phyloP scores from a whole-genome alignment of 768 basidiomycete genomes.

The Amanita jacksonii region DNA sequence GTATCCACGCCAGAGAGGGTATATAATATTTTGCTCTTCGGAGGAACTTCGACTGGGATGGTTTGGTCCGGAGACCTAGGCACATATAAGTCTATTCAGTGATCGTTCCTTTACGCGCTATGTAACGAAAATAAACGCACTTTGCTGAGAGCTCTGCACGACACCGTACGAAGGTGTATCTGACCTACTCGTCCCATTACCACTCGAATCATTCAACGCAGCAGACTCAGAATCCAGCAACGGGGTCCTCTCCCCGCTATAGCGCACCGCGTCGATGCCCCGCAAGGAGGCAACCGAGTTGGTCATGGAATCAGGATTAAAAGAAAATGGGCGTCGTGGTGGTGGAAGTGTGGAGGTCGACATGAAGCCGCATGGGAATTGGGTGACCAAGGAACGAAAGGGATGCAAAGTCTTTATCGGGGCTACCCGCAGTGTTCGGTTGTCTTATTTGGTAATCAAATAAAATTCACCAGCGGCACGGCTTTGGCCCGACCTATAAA shows the following conservation, averaged over 20 bases:
- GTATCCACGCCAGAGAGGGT: slow-evolving; percentile 73
- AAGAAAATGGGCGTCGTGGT: too few species aligned
- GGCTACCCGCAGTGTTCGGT: too few species aligned
- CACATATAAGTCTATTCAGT: neutral
- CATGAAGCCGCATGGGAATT: slow-evolving; percentile 4
- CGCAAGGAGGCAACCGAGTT: slow-evolving; percentile 25
- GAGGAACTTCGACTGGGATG: slow-evolving; percentile 21
- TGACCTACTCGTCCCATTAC: slow-evolving; percentile 6
- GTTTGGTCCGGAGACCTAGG: neutral
- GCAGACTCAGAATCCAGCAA: slow-evolving; percentile 21
- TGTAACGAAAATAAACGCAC: slow-evolving; percentile 12
- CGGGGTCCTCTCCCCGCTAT: slow-evolving; percentile 19
- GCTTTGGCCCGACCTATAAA: too few species aligned
- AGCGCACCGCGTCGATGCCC: slow-evolving; percentile 23
- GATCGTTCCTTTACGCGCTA: neutral
- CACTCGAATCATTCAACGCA: too few species aligned
- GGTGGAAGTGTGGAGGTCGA: neutral
- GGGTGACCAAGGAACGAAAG: slow-evolving; percentile 1
- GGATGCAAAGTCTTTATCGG: too few species aligned
- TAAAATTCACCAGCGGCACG: too few species aligned
- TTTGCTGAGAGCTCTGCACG: slow-evolving; percentile 14
- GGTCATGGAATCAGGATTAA: neutral
- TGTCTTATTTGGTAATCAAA: too few species aligned
- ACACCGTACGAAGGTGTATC: slow-evolving; percentile 20
- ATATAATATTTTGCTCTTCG: slow-evolving; percentile 65